These are phyloP conservation scores for Grosmannia penicillata DNA, from an alignment of 2,329 filamentous ascomycete genomes.

Conservation along the genomic window DNA sequence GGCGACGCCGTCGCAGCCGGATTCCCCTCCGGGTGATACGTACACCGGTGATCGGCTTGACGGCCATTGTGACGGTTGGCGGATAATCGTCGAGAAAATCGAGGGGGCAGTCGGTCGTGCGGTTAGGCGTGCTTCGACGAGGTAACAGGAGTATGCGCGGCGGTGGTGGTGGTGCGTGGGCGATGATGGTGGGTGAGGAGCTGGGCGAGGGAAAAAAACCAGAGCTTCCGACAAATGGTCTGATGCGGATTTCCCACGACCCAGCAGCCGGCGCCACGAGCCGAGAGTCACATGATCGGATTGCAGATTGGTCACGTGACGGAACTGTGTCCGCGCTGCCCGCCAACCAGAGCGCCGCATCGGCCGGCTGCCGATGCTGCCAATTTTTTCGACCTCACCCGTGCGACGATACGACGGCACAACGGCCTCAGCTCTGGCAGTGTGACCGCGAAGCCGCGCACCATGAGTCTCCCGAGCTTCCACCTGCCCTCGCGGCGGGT, in stretches of 20 bases:
- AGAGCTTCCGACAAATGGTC: constrained; percentile 10
- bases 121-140: no score
- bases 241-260: constrained; percentile 11
- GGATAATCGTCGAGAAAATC: not conserved
- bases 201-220: constrained; percentile 8
- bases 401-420: not conserved
- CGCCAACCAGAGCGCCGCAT: no score
- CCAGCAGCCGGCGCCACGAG: no score
- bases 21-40: constrained; percentile 17
- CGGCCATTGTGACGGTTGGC: constrained; percentile 29
- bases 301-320: constrained; percentile 3
- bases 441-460: constrained; percentile 9
- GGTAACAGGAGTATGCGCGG: no score
- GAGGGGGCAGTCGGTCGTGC: not conserved
- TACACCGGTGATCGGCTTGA: constrained; percentile 46
- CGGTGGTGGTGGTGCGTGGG: not conserved
- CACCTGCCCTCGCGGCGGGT: constrained; percentile 48
- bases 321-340: no score
- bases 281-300: constrained; percentile 1
- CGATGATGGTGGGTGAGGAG: constrained; percentile 1
- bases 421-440: no score
- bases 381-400: not conserved
- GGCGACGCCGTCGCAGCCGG: no score
- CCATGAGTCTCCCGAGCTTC: constrained; percentile 59
- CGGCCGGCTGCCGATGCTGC: no score